Evolutionary conservation across 495 filamentous ascomycete genomes (phyloP).

Genomic region (Lophiotrema nucula): DNA sequence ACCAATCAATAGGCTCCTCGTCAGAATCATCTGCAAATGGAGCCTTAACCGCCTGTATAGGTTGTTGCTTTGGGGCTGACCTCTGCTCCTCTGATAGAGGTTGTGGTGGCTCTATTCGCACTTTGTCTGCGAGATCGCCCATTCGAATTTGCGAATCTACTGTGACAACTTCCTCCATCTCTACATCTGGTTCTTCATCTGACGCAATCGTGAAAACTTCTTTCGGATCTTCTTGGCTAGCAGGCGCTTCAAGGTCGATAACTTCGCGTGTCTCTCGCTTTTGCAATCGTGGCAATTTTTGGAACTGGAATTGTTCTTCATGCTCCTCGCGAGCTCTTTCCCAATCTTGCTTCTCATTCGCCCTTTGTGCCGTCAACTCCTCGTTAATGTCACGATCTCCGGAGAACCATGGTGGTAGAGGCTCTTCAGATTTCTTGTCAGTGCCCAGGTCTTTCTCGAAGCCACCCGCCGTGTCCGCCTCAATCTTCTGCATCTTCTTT

Average conservation of each 20-base stretch:
- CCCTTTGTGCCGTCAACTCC: slow-evolving; percentile 40
- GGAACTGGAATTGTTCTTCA: slow-evolving; percentile 37
- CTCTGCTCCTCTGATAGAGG: slow-evolving; percentile 10
- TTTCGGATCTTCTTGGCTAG: slow-evolving; percentile 10
- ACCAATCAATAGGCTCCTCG: slow-evolving; percentile 42
- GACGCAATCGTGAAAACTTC: slow-evolving; percentile 41
- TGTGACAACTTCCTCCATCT: slow-evolving; percentile 51
- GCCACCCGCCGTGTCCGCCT: slow-evolving; percentile 64
- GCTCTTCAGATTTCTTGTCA: slow-evolving; percentile 53
- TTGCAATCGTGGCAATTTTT: slow-evolving; percentile 45
- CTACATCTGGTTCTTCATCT: slow-evolving; percentile 50
- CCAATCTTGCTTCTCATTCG: slow-evolving; percentile 36
- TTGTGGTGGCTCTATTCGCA: slow-evolving; percentile 45
- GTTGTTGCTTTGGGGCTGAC: slow-evolving; percentile 8
- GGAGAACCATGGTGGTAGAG: slow-evolving; percentile 86
- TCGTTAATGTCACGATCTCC: slow-evolving; percentile 42
- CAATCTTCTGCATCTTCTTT: slow-evolving; percentile 45
- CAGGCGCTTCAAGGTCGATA: slow-evolving; percentile 40
- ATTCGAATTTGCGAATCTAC: slow-evolving; percentile 38
- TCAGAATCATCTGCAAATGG: slow-evolving; percentile 16
- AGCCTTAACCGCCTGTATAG: not conserved
- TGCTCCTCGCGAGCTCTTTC: slow-evolving; percentile 26
- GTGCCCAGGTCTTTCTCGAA: slow-evolving; percentile 56
- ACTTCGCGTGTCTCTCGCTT: slow-evolving; percentile 37
- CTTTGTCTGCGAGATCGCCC: slow-evolving; percentile 46